Conservation (phyloP, 2,329 filamentous ascomycete genomes). For the Colletotrichum karsti region DNA sequence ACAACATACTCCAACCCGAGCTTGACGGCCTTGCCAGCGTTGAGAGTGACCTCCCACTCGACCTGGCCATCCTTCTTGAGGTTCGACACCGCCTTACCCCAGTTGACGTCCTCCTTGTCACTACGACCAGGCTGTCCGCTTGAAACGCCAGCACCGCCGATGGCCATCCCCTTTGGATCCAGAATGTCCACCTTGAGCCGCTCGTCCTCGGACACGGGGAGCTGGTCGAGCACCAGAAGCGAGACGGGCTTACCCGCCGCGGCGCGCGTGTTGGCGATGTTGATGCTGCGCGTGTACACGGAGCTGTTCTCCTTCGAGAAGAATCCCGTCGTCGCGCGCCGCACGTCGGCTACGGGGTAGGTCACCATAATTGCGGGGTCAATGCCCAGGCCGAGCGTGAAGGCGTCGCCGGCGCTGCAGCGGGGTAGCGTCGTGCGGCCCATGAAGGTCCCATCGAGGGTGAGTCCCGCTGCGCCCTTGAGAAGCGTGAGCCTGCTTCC, state of each 20-base stretch:
- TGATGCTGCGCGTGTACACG: slow-evolving; percentile 57
- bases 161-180: slow-evolving; percentile 55
- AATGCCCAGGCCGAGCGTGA: slow-evolving; percentile 65
- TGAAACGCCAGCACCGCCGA: slow-evolving; percentile 45
- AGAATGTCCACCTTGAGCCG: slow-evolving; percentile 60
- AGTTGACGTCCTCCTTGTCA: slow-evolving; percentile 46
- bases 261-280: slow-evolving; percentile 59
- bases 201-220: slow-evolving; percentile 70
- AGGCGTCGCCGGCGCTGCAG: slow-evolving; percentile 61
- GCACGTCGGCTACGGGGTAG: slow-evolving; percentile 65
- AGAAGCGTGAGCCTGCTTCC: slow-evolving; percentile 64
- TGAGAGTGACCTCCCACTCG: slow-evolving; percentile 65
- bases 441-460: slow-evolving; percentile 70
- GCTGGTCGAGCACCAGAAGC: slow-evolving; percentile 65
- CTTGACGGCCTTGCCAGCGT: slow-evolving; percentile 64
- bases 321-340: slow-evolving; percentile 58
- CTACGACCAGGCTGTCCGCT: slow-evolving; percentile 43
- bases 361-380: slow-evolving; percentile 64
- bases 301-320: slow-evolving; percentile 62
- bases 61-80: slow-evolving; percentile 67
- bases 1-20: slow-evolving; percentile 70
- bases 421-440: slow-evolving; percentile 64
- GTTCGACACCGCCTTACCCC: slow-evolving; percentile 63
- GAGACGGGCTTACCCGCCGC: slow-evolving; percentile 47
- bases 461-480: slow-evolving; percentile 63